Evolutionary conservation across 176 grass and related monocot species (phyloP).

Genomic region (Zoysia japonica): DNA sequence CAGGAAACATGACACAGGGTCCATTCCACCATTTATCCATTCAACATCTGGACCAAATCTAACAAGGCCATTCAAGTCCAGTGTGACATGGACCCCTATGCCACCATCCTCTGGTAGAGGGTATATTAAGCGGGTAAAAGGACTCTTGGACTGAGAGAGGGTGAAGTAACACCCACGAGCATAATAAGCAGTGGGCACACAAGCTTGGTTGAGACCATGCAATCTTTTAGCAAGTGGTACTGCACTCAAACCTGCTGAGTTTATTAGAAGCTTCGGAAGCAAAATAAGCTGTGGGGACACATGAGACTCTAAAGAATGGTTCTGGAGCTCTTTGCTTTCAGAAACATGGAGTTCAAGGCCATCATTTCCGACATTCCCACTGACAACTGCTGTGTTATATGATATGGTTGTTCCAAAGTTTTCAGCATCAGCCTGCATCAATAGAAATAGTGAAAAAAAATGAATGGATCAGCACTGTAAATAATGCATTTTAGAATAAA

Average conservation of each 20-base stretch:
- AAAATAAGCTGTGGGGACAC: slow-evolving; percentile 60
- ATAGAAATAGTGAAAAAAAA: slow-evolving; percentile 29
- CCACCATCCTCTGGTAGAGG: slow-evolving; percentile 97
- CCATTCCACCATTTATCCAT: slow-evolving; percentile 64
- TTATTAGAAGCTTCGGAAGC: slow-evolving; percentile 78
- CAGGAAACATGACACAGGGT: slow-evolving; percentile 70
- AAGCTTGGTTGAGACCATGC: slow-evolving; percentile 52
- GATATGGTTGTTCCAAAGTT: slow-evolving; percentile 66
- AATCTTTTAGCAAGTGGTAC: slow-evolving; percentile 88
- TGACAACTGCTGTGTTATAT: slow-evolving; percentile 67
- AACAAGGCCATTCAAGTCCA: slow-evolving; percentile 71
- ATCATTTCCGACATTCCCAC: slow-evolving; percentile 64
- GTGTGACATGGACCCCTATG: slow-evolving; percentile 84
- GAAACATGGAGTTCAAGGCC: slow-evolving; percentile 66
- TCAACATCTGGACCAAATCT: slow-evolving; percentile 99
- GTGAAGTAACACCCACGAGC: slow-evolving; percentile 91
- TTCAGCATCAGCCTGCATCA: slow-evolving; percentile 84
- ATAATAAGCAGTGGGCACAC: slow-evolving; percentile 68
- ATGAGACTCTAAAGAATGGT: slow-evolving; percentile 37
- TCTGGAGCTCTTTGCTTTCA: slow-evolving; percentile 61
- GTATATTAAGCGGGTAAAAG: slow-evolving; percentile 86
- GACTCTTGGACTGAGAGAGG: slow-evolving; percentile 67
- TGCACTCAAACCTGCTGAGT: slow-evolving; percentile 90
- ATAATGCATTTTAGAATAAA: neutral
- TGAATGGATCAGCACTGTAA: neutral